Evolutionary conservation across 345 rosid genomes (phyloP), one percentile per base, ranked within the genome.

Genomic region (Pelargonium nanum): DNA sequence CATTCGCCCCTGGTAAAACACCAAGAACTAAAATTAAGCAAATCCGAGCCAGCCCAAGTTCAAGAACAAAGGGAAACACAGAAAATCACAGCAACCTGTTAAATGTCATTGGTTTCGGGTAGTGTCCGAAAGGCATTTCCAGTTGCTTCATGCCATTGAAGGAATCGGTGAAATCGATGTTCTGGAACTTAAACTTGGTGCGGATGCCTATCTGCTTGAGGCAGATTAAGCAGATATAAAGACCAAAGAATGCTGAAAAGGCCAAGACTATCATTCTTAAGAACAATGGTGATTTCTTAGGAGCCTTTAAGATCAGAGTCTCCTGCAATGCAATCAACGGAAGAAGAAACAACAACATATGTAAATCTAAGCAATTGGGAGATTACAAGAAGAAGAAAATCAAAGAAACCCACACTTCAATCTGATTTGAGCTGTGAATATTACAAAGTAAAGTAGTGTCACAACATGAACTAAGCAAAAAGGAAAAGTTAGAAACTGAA

Each of bases 101-200:
- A 76, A 89, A 89, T 68, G 94, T 87, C 60, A 77, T 68, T 19
- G 99, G 99, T 63, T 63, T 72, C 13, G 97, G 99, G 77, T 81
- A 93, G 67, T 93, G 97, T 67, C 83, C 24, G 16, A 19, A 60
- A 61, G 87, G 78, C 59, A 72, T 52, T 62, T 73, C 75, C 17
- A 67, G 23, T 2, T 63, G 59, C 44, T 55, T 28, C 16, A 54
- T 25, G 19, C 55, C 60, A 28, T 22, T 54, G 26, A 61, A 74
- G 51, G 56, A 58, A 66, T 66, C 22, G 26, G 86, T 78, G 54
- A 22, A 65, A 45, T 67, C 74, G n/a, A 79, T 75, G 52, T 83
- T 62, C 72, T 72, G 88, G 21, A 83, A 68, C 60, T 63, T 74
- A 17, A 67, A 65, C 44, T 61, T 79, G 50, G 67, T 72, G 40